Evolutionary conservation across 2,329 filamentous ascomycete species (phyloP), one percentile per base, ranked within the genome.

Genomic region (Microascus cirrosus): DNA sequence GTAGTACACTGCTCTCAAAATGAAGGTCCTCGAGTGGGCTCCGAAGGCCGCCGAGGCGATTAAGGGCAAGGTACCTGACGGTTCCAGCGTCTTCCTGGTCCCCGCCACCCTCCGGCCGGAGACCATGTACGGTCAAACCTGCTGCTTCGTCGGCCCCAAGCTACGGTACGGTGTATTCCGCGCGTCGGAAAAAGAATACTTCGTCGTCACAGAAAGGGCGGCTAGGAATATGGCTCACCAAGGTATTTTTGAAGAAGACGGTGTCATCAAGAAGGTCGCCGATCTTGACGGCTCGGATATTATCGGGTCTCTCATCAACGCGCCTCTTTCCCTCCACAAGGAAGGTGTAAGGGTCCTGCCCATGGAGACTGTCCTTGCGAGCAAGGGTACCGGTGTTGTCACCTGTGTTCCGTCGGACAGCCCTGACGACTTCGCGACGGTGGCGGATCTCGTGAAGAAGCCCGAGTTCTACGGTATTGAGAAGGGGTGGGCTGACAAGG

Each of bases 51-150:
- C 84, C 62, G 82, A 87, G 63, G 75, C 82, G 57, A 74, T 97
- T 59, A 81, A 86, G 69, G 86, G 83, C 62, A 94, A 93, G 75
- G 75, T 97, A 3, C 89, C 93, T 6, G 80, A 85, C 39, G 84
- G 82, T 62, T 86, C 89, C 53, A 87, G 87, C 61, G 86, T 96
- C 59, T 97, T 87, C 76, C 87, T 97, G 66, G 84, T 97, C 13
- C 89, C 94, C 13, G 94, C 94, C 18, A 97, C 94, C 58, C 81
- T 99, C 61, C 82, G 94, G 61, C 90, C 94, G 2, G 94, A 99
- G 78, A 99, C 94, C 39, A 97, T 99, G 93, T 99, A 97, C 69
- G 95, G 95, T 48, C 94, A 97, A 73, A 95, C 86, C 3, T 95
- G 90, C 74, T 96, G 92, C 71, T 99, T 97, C 65, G 90, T 99